A percentile compares a stretch with the other conserved stretches of the same genome.
phyloP scores from a whole-genome alignment of 2,329 filamentous ascomycete genomes.

The Fusarium pseudonygamai region DNA sequence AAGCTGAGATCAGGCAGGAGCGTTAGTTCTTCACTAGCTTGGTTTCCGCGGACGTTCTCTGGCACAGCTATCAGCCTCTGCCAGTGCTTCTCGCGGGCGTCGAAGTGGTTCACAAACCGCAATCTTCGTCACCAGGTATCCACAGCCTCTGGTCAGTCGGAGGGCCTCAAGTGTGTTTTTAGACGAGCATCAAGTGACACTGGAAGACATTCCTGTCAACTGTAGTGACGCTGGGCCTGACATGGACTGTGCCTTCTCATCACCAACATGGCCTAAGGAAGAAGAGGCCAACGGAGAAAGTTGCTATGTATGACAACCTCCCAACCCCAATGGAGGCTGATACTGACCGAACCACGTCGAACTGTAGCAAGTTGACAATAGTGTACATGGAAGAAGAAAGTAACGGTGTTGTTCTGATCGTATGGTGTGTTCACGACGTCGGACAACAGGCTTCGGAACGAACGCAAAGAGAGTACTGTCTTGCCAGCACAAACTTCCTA shows the following conservation, averaged over 20 bases:
- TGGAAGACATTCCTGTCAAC: background rate
- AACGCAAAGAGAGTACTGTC: background rate
- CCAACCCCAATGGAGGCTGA: background rate
- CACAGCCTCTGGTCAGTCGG: background rate
- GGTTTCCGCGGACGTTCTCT: rapidly evolving
- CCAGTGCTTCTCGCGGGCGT: rapidly evolving
- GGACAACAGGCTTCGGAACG: background rate
- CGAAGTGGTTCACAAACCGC: background rate
- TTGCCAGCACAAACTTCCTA: background rate
- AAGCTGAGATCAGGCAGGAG: background rate
- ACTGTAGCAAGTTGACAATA: background rate
- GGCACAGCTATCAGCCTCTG: rapidly evolving
- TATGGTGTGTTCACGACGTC: background rate
- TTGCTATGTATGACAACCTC: background rate
- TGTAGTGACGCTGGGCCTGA: background rate
- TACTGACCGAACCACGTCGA: background rate
- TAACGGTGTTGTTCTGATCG: background rate
- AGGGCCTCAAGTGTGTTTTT: background rate
- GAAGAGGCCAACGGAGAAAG: background rate
- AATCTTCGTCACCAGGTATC: background rate
- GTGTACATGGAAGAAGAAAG: background rate
- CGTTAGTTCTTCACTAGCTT: background rate
- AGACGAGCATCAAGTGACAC: background rate
- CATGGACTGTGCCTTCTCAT: background rate
- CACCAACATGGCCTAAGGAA: background rate